These are phyloP conservation scores for Nepenthes alata DNA, from an alignment of 179 eudicot genomes.

Conservation along the genomic window DNA sequence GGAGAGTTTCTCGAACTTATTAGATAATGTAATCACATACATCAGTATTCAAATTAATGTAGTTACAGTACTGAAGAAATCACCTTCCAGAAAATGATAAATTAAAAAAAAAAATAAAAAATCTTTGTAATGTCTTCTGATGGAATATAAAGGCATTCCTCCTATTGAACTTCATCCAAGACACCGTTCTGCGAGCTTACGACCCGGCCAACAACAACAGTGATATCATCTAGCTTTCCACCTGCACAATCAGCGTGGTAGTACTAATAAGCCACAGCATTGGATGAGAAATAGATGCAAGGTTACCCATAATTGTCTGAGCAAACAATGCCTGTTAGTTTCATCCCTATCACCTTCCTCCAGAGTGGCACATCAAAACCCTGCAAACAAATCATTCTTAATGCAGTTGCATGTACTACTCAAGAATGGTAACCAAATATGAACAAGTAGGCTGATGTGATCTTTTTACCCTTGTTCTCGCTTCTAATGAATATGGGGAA, in stretches of 20 bases:
- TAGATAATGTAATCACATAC: not conserved
- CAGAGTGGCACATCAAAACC: conserved; percentile 72
- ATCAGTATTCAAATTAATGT: not conserved
- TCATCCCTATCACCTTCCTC: conserved; percentile 73
- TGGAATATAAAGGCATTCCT: not conserved
- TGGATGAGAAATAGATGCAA: not conserved
- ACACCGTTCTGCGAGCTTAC: conserved; percentile 18
- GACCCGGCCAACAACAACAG: conserved; percentile 68
- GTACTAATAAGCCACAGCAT: too few species aligned
- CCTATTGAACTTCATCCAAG: conserved; percentile 3
- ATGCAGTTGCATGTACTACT: not conserved
- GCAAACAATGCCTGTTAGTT: conserved; percentile 49
- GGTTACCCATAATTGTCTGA: not conserved
- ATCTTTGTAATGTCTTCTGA: too few species aligned
- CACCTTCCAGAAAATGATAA: too few species aligned
- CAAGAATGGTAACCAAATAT: not conserved
- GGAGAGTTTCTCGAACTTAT: too few species aligned
- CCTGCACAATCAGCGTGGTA: conserved; percentile 27
- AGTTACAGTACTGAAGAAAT: not conserved
- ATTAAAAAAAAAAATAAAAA: too few species aligned
- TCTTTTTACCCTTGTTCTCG: conserved; percentile 50
- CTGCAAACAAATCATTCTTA: conserved; percentile 21
- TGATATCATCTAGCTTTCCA: conserved; percentile 87
- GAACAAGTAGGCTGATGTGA: not conserved
- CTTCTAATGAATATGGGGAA: conserved; percentile 78